Percentiles rank a stretch among this genome's conserved stretches.
Conservation (phyloP, 1,284 basidiomycete species). For the Sanghuangporus sanghuang region DNA sequence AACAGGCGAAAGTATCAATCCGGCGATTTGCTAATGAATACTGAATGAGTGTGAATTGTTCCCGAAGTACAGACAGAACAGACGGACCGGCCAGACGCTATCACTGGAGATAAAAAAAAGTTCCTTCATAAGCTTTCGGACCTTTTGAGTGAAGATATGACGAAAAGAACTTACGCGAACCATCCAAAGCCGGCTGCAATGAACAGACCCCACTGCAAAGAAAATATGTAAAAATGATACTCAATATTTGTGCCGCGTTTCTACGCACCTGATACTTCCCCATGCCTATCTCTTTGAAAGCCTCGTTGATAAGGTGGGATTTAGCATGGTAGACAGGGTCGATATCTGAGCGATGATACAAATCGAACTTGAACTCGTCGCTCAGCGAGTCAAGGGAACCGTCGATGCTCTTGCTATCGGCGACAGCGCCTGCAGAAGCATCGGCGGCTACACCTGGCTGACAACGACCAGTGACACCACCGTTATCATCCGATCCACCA, state of each 20-base stretch:
- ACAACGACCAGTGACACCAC: not conserved
- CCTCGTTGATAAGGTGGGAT: conserved; percentile 56
- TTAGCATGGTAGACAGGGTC: conserved; percentile 64
- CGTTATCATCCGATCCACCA: not conserved
- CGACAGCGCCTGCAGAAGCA: conserved; percentile 13
- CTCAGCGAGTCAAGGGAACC: not conserved
- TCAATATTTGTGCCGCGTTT: not conserved
- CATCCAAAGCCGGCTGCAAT: conserved; percentile 63
- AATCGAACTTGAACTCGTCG: conserved; percentile 26
- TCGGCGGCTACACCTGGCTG: not conserved
- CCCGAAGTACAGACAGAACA: conserved; percentile 4
- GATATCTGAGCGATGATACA: conserved; percentile 43
- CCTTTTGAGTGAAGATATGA: not conserved
- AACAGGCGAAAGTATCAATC: conserved; percentile 52
- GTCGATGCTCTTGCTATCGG: conserved; percentile 6
- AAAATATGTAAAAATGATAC: not conserved
- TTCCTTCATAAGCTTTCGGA: not conserved
- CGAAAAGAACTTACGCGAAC: conserved; percentile 49
- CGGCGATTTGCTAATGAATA: conserved; percentile 39
- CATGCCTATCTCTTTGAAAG: conserved; percentile 69
- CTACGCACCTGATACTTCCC: conserved; percentile 57
- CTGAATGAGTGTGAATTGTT: not conserved
- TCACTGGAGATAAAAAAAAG: conserved; percentile 27
- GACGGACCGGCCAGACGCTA: conserved; percentile 43
- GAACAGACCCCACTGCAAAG: conserved; percentile 48